A percentile compares a stretch with the other conserved stretches of the same genome.
Evolutionary conservation across 108 stramenopile genomes (phyloP).

Genomic region (Bacterosira constricta): DNA sequence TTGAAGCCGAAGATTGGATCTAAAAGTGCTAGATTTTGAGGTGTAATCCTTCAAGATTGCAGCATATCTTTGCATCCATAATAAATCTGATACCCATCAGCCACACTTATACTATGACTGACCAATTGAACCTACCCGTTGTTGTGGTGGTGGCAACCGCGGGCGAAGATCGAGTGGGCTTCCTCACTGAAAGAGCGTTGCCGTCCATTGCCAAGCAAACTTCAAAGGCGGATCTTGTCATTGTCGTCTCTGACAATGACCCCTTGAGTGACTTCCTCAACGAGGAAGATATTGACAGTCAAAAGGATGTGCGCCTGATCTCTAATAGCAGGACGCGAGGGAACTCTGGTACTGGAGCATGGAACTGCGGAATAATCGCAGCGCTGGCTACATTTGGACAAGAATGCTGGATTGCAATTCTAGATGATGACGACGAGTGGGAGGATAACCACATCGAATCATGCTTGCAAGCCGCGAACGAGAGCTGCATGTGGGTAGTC

Average conservation of each 20-base stretch:
- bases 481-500: constrained; percentile 13
- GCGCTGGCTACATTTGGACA: not conserved
- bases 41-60: too few species aligned
- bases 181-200: not conserved
- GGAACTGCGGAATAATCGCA: constrained; percentile 7
- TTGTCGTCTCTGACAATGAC: constrained; percentile 21
- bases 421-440: constrained; percentile 24
- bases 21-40: too few species aligned
- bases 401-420: constrained; percentile 18
- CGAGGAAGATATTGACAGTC: not conserved
- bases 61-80: too few species aligned
- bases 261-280: not conserved
- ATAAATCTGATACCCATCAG: too few species aligned
- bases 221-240: not conserved
- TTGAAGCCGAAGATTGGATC: too few species aligned
- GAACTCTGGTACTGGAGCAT: constrained; percentile 7
- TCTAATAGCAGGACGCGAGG: not conserved
- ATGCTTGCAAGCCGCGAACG: not conserved
- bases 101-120: too few species aligned
- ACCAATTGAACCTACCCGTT: constrained; percentile 9
- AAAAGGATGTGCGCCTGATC: not conserved
- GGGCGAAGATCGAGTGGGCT: not conserved
- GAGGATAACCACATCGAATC: not conserved
- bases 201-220: constrained; percentile 4
- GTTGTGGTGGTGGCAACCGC: constrained; percentile 12